Conservation (phyloP, 73 alveolate species). For the Uronychia binucleata region DNA sequence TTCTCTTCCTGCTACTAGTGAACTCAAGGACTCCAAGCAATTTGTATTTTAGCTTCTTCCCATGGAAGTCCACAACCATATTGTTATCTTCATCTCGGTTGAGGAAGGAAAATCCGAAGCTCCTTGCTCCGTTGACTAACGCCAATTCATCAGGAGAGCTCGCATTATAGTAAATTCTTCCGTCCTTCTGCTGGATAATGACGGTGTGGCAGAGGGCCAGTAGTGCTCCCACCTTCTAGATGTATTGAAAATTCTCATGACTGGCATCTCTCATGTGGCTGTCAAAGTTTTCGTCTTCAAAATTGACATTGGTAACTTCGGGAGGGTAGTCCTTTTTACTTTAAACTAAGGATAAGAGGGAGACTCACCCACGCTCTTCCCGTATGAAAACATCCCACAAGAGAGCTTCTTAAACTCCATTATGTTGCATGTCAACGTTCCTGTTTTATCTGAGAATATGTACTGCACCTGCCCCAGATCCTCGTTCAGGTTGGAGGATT, state of each 20-base stretch:
- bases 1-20: slow-evolving; percentile 94
- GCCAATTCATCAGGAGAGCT: slow-evolving; percentile 97
- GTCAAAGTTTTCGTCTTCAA: slow-evolving; percentile 68
- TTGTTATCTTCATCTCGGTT: slow-evolving; percentile 86
- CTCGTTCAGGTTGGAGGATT: slow-evolving; percentile 88
- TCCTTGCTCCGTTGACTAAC: slow-evolving; percentile 82
- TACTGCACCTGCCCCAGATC: slow-evolving; percentile 92
- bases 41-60: slow-evolving; percentile 54
- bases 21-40: slow-evolving; percentile 85
- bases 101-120: slow-evolving; percentile 76
- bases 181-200: slow-evolving; percentile 68
- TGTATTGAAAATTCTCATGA: slow-evolving; percentile 64
- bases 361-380: slow-evolving; percentile 21
- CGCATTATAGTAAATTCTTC: slow-evolving; percentile 45
- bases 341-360: neutral
- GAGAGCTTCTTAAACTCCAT: slow-evolving; percentile 90
- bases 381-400: slow-evolving; percentile 82
- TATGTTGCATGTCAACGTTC: slow-evolving; percentile 91
- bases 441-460: slow-evolving; percentile 94
- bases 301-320: slow-evolving; percentile 75
- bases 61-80: slow-evolving; percentile 35
- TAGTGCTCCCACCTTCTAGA: slow-evolving; percentile 61
- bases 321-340: slow-evolving; percentile 7
- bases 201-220: slow-evolving; percentile 92
- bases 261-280: slow-evolving; percentile 57